Percentiles rank a stretch among this genome's conserved stretches.
phyloP scores from a whole-genome alignment of 2,329 filamentous ascomycete species.

The Cladophialophora exuberans region DNA sequence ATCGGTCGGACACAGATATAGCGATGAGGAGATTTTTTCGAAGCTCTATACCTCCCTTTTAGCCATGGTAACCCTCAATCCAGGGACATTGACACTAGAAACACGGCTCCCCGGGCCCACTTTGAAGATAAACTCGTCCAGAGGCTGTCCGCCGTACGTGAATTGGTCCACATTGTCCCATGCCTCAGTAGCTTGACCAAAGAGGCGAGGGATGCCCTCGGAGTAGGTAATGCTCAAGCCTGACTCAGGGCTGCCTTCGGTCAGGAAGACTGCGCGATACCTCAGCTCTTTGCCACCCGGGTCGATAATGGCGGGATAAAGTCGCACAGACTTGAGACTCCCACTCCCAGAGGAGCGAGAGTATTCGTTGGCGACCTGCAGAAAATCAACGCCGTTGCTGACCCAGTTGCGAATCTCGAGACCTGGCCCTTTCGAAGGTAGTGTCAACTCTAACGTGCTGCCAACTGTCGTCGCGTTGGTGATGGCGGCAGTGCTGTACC shows the following conservation, averaged over 20 bases:
- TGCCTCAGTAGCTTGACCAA: slow-evolving; percentile 3
- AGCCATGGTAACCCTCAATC: slow-evolving; percentile 4
- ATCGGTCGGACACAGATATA: not conserved
- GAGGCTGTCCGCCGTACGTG: slow-evolving; percentile 3
- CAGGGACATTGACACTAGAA: not conserved
- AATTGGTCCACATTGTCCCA: slow-evolving; percentile 5
- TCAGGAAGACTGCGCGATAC: not conserved
- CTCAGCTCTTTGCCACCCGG: slow-evolving; percentile 1
- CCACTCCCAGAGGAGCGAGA: slow-evolving; percentile 1
- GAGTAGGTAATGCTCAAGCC: not conserved
- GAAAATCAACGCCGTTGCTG: slow-evolving; percentile 39
- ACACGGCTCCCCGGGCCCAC: not conserved
- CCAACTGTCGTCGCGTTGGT: slow-evolving; percentile 28
- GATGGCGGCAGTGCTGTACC: slow-evolving; percentile 31
- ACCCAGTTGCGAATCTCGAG: slow-evolving; percentile 38
- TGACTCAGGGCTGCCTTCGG: not conserved
- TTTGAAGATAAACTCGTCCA: slow-evolving; percentile 3
- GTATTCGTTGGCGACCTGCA: slow-evolving; percentile 20
- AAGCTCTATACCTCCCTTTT: not conserved
- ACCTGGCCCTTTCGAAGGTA: slow-evolving; percentile 31
- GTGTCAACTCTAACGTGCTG: slow-evolving; percentile 29
- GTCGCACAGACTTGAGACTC: slow-evolving; percentile 2
- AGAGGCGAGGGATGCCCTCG: not conserved
- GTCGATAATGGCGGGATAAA: slow-evolving; percentile 1
- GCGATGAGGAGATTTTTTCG: not conserved